phyloP scores from a whole-genome alignment of 768 basidiomycete species.

The Boletus rex-veris region DNA sequence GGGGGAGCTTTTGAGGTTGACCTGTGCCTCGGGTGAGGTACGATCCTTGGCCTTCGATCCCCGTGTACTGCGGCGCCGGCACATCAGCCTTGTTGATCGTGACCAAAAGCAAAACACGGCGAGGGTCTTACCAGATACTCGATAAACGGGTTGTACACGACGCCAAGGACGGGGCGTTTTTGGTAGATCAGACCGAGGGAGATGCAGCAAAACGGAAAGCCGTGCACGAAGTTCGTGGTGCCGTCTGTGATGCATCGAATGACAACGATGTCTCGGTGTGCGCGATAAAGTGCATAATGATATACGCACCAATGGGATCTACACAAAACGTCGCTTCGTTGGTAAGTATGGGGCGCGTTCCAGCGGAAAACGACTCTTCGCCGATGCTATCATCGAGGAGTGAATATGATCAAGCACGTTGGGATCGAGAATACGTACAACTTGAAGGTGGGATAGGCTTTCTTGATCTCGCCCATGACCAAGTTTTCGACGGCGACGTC shows the following conservation, averaged over 20 bases:
- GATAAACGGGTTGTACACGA: slow-evolving; percentile 92
- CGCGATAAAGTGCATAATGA: too few species aligned
- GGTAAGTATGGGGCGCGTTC: slow-evolving; percentile 64
- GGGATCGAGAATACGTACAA: slow-evolving; percentile 59
- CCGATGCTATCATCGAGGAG: slow-evolving; percentile 60
- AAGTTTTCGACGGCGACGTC: slow-evolving; percentile 89
- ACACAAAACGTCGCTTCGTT: slow-evolving; percentile 95
- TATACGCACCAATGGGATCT: slow-evolving; percentile 78
- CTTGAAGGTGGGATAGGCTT: slow-evolving; percentile 68
- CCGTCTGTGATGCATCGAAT: slow-evolving; percentile 49
- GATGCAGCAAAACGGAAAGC: slow-evolving; percentile 85
- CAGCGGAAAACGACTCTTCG: slow-evolving; percentile 87
- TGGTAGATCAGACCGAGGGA: slow-evolving; percentile 88
- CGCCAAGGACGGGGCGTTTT: slow-evolving; percentile 79
- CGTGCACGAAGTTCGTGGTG: slow-evolving; percentile 85
- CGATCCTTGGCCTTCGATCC: slow-evolving; percentile 75
- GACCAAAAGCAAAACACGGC: background rate
- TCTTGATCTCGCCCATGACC: slow-evolving; percentile 64
- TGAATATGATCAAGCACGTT: background rate
- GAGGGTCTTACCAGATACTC: slow-evolving; percentile 58
- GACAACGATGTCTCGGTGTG: background rate
- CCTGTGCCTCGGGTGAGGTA: slow-evolving; percentile 54
- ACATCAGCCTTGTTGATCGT: background rate
- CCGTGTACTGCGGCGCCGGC: slow-evolving; percentile 57
- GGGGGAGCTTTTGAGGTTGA: slow-evolving; percentile 58